Evolutionary conservation across 208 protist species (phyloP).

Genomic region (Trypanosoma grayi): DNA sequence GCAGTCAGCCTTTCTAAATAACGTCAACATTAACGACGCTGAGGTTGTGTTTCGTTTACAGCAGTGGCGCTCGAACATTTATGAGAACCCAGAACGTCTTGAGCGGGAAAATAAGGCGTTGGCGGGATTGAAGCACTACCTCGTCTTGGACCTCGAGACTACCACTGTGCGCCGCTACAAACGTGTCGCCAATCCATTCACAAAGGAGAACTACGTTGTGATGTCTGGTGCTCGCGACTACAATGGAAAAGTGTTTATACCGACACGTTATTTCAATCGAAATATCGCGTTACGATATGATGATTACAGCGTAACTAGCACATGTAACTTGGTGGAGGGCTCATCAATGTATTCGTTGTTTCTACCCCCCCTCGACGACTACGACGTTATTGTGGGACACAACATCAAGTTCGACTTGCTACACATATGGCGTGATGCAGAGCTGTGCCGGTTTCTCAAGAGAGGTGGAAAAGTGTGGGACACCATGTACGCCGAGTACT

Average conservation of each 20-base stretch:
- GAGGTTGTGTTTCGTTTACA: slow-evolving; percentile 88
- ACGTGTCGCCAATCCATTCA: slow-evolving; percentile 90
- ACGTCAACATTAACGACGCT: slow-evolving; percentile 84
- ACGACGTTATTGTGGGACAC: slow-evolving; percentile 91
- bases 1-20: slow-evolving; percentile 78
- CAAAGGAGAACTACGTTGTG: slow-evolving; percentile 86
- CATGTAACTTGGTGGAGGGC: slow-evolving; percentile 65
- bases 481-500: slow-evolving; percentile 94
- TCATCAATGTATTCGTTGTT: slow-evolving; percentile 83
- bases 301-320: slow-evolving; percentile 57
- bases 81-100: slow-evolving; percentile 73
- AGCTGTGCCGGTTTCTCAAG: slow-evolving; percentile 80
- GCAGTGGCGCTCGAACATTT: slow-evolving; percentile 86
- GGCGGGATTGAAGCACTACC: slow-evolving; percentile 59
- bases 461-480: slow-evolving; percentile 91
- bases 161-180: slow-evolving; percentile 88
- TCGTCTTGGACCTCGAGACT: slow-evolving; percentile 90
- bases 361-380: slow-evolving; percentile 85
- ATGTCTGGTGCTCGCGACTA: slow-evolving; percentile 87
- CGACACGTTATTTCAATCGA: slow-evolving; percentile 76
- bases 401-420: slow-evolving; percentile 94
- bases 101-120: slow-evolving; percentile 67
- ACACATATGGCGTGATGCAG: slow-evolving; percentile 83
- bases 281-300: slow-evolving; percentile 80
- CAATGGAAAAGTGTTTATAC: slow-evolving; percentile 87